These are phyloP conservation scores for Elaphomyces granulatus DNA, from an alignment of 495 filamentous ascomycete genomes.

Conservation along the genomic window DNA sequence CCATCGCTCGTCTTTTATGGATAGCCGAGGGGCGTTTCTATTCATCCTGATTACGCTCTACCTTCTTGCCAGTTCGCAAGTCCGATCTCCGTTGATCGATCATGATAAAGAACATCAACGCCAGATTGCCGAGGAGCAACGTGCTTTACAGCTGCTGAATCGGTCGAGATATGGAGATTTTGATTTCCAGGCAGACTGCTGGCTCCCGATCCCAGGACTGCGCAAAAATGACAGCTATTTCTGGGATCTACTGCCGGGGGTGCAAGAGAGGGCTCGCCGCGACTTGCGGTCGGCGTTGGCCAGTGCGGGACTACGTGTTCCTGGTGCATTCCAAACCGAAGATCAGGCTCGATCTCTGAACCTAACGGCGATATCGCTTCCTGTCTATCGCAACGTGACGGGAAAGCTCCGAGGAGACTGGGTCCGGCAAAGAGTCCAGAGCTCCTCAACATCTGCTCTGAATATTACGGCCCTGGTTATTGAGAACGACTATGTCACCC, in stretches of 20 bases:
- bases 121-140: conserved; percentile 35
- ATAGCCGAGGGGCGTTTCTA: conserved; percentile 36
- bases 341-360: conserved; percentile 28
- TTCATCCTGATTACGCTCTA: conserved; percentile 36
- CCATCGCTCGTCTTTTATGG: conserved; percentile 28
- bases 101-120: conserved; percentile 32
- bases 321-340: conserved; percentile 18
- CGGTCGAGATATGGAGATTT: conserved; percentile 64
- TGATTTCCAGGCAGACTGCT: conserved; percentile 39
- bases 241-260: conserved; percentile 49
- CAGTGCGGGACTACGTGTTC: conserved; percentile 18
- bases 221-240: conserved; percentile 56
- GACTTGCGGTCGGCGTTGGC: conserved; percentile 34
- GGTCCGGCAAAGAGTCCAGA: conserved; percentile 41
- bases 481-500: conserved; percentile 35
- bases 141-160: conserved; percentile 52
- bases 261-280: conserved; percentile 39
- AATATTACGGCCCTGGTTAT: conserved; percentile 38
- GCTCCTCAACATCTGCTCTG: conserved; percentile 19
- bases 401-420: conserved; percentile 63
- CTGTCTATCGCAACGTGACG: conserved; percentile 68
- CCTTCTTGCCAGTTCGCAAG: conserved; percentile 33
- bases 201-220: conserved; percentile 66
- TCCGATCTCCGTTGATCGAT: conserved; percentile 29
- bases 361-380: conserved; percentile 28